phyloP scores from a whole-genome alignment of 306 rosid genomes.

The Dalbergia cultrata region DNA sequence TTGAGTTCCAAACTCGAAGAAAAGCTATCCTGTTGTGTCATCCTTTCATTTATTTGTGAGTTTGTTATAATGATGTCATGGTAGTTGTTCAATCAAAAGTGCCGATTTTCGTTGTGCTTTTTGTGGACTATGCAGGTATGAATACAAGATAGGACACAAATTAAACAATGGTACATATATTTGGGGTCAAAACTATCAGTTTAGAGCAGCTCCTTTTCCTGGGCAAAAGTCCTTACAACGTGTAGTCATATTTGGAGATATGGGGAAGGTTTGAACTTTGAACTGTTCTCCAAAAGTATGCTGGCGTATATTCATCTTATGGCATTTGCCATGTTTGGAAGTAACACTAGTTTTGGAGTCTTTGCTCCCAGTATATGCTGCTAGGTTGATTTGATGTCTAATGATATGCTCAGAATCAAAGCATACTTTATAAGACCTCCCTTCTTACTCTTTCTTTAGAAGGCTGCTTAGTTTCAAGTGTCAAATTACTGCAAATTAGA shows the following conservation, averaged over 20 bases:
- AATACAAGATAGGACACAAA: slow-evolving; percentile 81
- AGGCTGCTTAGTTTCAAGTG: slow-evolving; percentile 1
- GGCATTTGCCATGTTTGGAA: slow-evolving; percentile 16
- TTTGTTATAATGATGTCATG: slow-evolving; percentile 11
- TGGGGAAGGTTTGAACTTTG: slow-evolving; percentile 88
- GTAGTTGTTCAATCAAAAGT: slow-evolving; percentile 1
- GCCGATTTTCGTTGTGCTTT: slow-evolving; percentile 2
- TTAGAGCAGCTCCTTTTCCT: slow-evolving; percentile 88
- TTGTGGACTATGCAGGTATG: slow-evolving; percentile 60
- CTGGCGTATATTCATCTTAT: slow-evolving; percentile 1
- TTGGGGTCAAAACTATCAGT: slow-evolving; percentile 72
- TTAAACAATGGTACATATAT: slow-evolving; percentile 67
- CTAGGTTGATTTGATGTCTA: slow-evolving; percentile 34
- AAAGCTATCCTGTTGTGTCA: not conserved
- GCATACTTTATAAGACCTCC: not conserved
- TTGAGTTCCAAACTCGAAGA: not conserved
- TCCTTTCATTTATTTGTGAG: slow-evolving; percentile 4
- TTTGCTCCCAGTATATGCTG: slow-evolving; percentile 1
- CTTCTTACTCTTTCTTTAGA: too few species aligned
- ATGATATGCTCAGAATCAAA: slow-evolving; percentile 7
- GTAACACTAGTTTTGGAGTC: not conserved
- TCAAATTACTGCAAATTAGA: slow-evolving; percentile 1
- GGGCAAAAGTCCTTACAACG: slow-evolving; percentile 88
- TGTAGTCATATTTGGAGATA: slow-evolving; percentile 87
- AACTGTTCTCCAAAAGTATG: slow-evolving; percentile 34